Evolutionary conservation across 306 rosid species (phyloP).

Genomic region (Psophocarpus tetragonolobus): DNA sequence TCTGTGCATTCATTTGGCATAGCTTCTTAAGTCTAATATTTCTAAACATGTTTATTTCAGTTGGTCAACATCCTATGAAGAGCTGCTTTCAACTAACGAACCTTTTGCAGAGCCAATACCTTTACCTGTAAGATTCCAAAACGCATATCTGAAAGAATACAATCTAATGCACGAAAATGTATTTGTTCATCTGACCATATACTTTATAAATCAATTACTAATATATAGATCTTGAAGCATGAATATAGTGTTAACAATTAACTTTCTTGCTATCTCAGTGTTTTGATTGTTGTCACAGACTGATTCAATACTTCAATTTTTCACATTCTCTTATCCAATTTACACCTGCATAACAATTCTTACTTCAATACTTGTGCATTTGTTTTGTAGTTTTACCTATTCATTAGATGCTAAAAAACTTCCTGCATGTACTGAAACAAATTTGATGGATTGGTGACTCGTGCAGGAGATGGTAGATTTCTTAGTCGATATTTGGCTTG

Average conservation of each 20-base stretch:
- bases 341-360: background rate
- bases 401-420: background rate
- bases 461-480: conserved; percentile 99
- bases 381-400: background rate
- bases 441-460: conserved; percentile 27
- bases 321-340: background rate
- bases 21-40: conserved; percentile 4
- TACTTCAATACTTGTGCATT: background rate
- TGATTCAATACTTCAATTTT: background rate
- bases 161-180: conserved; percentile 12
- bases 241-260: background rate
- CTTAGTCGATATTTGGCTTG: conserved; percentile 90
- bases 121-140: conserved; percentile 72
- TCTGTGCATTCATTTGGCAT: conserved; percentile 15
- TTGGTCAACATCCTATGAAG: conserved; percentile 95
- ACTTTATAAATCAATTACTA: background rate
- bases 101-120: conserved; percentile 86
- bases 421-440: conserved; percentile 27
- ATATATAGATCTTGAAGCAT: background rate
- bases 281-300: background rate
- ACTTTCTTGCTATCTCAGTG: background rate
- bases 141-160: conserved; percentile 61
- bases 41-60: conserved; percentile 52
- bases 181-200: background rate
- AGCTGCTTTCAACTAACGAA: conserved; percentile 67